These are phyloP conservation scores for Trichaptum fuscoviolaceum DNA, from an alignment of 768 basidiomycete species.

Conservation along the genomic window DNA sequence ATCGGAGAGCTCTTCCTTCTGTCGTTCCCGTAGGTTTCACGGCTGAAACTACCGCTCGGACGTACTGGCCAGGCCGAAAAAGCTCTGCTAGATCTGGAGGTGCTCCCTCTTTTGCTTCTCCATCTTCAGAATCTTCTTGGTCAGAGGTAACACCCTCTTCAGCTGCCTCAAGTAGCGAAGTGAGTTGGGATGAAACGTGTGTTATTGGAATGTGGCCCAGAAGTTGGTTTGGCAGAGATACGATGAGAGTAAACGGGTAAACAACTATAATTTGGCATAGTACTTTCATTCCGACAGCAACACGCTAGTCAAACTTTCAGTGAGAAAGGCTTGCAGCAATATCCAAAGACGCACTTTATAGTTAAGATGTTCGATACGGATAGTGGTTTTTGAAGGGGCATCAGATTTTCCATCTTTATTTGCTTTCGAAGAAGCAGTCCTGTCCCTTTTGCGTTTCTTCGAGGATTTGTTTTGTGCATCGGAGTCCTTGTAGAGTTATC, in stretches of 20 bases:
- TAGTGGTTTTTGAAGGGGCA: slow-evolving; percentile 42
- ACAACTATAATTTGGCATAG: slow-evolving; percentile 84
- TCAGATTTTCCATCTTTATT: slow-evolving; percentile 28
- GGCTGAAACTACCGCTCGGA: slow-evolving; percentile 70
- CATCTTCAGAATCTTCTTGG: slow-evolving; percentile 44
- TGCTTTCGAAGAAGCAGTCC: slow-evolving; percentile 20
- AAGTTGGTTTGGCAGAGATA: slow-evolving; percentile 95
- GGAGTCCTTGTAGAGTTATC: slow-evolving; percentile 30
- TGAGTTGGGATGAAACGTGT: slow-evolving; percentile 78
- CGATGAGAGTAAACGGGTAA: slow-evolving; percentile 81
- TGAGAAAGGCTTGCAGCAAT: slow-evolving; percentile 5
- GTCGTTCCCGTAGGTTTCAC: slow-evolving; percentile 64
- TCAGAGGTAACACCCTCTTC: slow-evolving; percentile 43
- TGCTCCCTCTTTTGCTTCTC: slow-evolving; percentile 30
- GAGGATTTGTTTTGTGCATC: slow-evolving; percentile 34
- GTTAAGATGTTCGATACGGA: slow-evolving; percentile 87
- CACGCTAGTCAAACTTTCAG: slow-evolving; percentile 45
- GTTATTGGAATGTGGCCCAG: slow-evolving; percentile 93
- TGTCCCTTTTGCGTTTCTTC: slow-evolving; percentile 47
- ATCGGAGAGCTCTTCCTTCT: slow-evolving; percentile 51
- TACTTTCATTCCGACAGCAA: slow-evolving; percentile 79
- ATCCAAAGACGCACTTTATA: slow-evolving; percentile 62
- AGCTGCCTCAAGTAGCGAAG: slow-evolving; percentile 59
- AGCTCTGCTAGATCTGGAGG: slow-evolving; percentile 67
- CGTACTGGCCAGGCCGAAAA: slow-evolving; percentile 81